Conservation (phyloP, 345 rosid species). For the Salix dunnii region DNA sequence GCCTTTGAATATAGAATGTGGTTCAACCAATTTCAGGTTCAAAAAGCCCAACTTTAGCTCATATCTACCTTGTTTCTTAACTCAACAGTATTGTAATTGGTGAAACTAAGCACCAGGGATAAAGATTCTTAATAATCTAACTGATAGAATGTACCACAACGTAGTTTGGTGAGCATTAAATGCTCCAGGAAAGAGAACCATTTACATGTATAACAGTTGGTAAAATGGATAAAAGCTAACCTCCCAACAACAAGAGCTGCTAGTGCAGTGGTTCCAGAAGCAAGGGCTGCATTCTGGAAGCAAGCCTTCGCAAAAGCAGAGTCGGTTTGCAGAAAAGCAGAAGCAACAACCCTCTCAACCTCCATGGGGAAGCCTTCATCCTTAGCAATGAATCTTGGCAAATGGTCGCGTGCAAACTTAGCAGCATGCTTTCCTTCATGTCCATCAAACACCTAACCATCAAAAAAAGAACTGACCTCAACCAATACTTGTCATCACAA, state of each 20-base stretch:
- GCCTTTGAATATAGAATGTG: neutral
- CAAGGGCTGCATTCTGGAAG: slow-evolving; percentile 56
- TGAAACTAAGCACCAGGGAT: neutral
- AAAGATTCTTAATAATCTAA: neutral
- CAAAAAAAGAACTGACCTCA: neutral
- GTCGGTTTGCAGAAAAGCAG: slow-evolving; percentile 83
- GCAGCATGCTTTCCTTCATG: slow-evolving; percentile 96
- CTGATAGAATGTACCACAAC: neutral
- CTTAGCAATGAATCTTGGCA: slow-evolving; percentile 66
- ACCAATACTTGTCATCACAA: neutral
- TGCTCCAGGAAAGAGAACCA: neutral
- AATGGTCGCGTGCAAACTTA: slow-evolving; percentile 59
- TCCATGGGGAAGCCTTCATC: slow-evolving; percentile 67
- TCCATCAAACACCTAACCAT: slow-evolving; percentile 68
- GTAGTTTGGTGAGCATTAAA: neutral
- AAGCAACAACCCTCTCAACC: slow-evolving; percentile 60
- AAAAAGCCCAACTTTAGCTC: neutral
- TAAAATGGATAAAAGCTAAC: slow-evolving; percentile 33
- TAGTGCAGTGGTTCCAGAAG: slow-evolving; percentile 89
- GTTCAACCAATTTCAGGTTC: neutral
- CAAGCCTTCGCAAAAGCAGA: slow-evolving; percentile 74
- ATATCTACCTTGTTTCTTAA: neutral
- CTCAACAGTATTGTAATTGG: neutral
- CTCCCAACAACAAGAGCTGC: slow-evolving; percentile 79
- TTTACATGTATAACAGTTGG: neutral